Evolutionary conservation across 2,329 filamentous ascomycete genomes (phyloP), one percentile per base, ranked within the genome.

Genomic region (Aureobasidium subglaciale): DNA sequence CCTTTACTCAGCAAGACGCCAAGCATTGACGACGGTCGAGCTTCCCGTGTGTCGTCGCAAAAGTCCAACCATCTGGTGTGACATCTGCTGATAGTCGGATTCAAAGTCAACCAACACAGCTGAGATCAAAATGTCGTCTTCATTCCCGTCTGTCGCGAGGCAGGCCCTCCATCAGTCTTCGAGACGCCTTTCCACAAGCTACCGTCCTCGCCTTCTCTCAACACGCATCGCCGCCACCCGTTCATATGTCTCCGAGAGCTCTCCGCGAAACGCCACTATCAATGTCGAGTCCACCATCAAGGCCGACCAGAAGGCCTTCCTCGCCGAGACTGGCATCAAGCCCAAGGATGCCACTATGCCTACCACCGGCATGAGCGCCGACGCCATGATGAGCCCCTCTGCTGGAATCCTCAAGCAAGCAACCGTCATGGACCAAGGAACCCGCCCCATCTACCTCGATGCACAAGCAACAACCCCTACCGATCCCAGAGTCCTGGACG

Each of bases 391-490:
- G 76, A 93, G 87, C 87, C 63, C 67, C n/a, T 61, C 64, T n/a
- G 64, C 67, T 80, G 87, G 88, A 62, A 86, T 96, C 42, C 77
- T 99, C 59, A 95, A 93, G 76, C 87, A 96, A 70, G 92, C 91
- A 8, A 90, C 90, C 11, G 78, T 96, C 61, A 88, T 97, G 86
- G 91, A 96, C 63, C 85, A 95, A 71, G 93, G 93, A 57, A 86
- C 88, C 59, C 81, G 93, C 58, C 93, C 93, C 35, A 97, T 99
- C 68, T 99, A 99, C 67, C 85, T 99, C 54, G 93, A 99, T 69
- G 96, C 96, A 86, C 93, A 99, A 74, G 90, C 93, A 32, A 99
- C 93, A 1, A 99, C 93, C 0, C 93, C 93, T 16, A 84, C 93
- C 58, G 93, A 99, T 65, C 93, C 93, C 22, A 84, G 93, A 62